These are phyloP conservation scores for Aspergillus sp. DNA, from an alignment of 2,329 filamentous ascomycete species.

Conservation along the genomic window DNA sequence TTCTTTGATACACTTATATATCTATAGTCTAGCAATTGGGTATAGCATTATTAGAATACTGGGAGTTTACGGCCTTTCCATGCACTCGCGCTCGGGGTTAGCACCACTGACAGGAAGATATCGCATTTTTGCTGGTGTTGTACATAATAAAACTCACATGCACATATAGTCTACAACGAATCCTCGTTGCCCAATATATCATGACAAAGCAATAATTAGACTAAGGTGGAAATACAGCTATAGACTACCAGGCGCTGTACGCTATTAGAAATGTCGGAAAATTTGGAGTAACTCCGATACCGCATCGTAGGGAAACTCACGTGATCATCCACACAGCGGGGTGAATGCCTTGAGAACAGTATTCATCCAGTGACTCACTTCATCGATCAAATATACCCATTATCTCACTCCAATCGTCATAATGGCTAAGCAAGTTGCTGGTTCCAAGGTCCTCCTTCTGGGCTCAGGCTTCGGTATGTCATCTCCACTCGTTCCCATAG, in stretches of 20 bases:
- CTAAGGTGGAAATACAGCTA: not conserved
- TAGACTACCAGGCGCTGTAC: not conserved
- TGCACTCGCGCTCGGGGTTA: not conserved
- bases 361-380: constrained; percentile 8
- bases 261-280: too few relatives aligned
- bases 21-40: not conserved
- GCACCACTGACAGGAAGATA: not conserved
- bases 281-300: constrained; percentile 11
- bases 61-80: constrained; percentile 1
- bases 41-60: constrained; percentile 4
- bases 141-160: constrained; percentile 3
- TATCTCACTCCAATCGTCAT: constrained; percentile 20
- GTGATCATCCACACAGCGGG: constrained; percentile 6
- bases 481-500: not conserved
- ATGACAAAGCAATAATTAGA: too few relatives aligned
- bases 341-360: not conserved
- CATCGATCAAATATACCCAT: constrained; percentile 13
- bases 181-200: not conserved
- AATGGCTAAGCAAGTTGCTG: constrained; percentile 38
- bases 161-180: not conserved
- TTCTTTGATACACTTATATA: constrained; percentile 14
- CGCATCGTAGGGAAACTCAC: constrained; percentile 1
- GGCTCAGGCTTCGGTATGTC: constrained; percentile 40
- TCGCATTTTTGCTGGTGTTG: not conserved
- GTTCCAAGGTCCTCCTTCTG: constrained; percentile 40